Evolutionary conservation across 169 alveolate genomes (phyloP), one percentile per base, ranked within the genome.

Genomic region (Plasmodium blacklocki): DNA sequence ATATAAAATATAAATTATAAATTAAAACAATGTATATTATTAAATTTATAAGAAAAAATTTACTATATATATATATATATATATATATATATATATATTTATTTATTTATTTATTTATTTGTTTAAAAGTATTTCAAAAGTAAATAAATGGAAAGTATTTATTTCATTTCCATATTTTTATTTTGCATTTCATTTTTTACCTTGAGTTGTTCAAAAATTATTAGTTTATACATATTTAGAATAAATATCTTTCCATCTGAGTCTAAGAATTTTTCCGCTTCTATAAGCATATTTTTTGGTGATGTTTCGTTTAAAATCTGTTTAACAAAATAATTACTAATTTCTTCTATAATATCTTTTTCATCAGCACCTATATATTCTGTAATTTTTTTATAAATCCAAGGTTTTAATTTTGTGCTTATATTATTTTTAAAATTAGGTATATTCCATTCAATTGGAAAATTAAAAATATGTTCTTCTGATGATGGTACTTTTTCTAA

Each of bases 331-430:
- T 88, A 94, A 54, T 91, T 45, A 29, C 91, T 95, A 11, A 95
- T 64, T 68, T 94, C 96, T 60, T 93, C 96, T 14, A 66, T 83
- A 2, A 91, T 91, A 47, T 93, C 95, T 14, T 88, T 47, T 71
- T 95, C 97, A 49, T 94, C 97, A n/a, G 92, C 92, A 21, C 97
- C 97, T 96, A 95, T 94, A 66, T 80, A 94, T 76, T 95, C 97
- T 15, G 76, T 64, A 15, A 95, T 88, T 71, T 95, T 93, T 86
- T 88, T 76, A 29, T 91, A 66, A 59, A 95, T 94, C 97, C 97
- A 95, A 3, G 97, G 97, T 71, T 93, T 94, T 52, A 95, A 49
- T 66, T 76, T 88, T 18, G 60, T 32, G n/a, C 90, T 64, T 47
- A 94, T 70, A 72, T 89, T 86, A 29, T 83, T 86, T 73, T 87